phyloP scores from a whole-genome alignment of 495 filamentous ascomycete genomes.

The Penicillium atrosanguineum region DNA sequence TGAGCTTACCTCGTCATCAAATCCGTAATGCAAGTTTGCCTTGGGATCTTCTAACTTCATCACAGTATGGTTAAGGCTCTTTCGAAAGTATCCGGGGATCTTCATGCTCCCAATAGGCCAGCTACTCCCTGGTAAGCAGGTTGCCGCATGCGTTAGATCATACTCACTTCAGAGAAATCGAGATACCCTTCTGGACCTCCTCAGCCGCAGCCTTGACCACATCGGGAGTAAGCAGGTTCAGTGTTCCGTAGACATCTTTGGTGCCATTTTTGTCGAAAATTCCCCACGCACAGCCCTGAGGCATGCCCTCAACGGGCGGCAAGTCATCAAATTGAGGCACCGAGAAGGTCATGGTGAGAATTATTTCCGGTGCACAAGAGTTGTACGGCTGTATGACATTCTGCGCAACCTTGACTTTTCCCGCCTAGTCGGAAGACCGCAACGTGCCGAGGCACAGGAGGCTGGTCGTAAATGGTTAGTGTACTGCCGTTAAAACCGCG shows the following conservation, averaged over 20 bases:
- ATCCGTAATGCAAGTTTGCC: slow-evolving; percentile 23
- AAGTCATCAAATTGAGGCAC: slow-evolving; percentile 56
- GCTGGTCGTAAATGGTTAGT: neutral
- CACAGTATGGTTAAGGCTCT: slow-evolving; percentile 49
- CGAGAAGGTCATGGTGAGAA: slow-evolving; percentile 1
- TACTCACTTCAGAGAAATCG: slow-evolving; percentile 58
- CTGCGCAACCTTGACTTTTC: neutral
- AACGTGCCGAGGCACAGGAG: too few species aligned
- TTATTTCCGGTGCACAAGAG: neutral
- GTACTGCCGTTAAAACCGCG: too few species aligned
- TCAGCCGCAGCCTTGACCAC: slow-evolving; percentile 49
- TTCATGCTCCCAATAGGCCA: slow-evolving; percentile 45
- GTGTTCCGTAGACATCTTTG: slow-evolving; percentile 56
- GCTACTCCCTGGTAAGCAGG: slow-evolving; percentile 9
- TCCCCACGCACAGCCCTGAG: slow-evolving; percentile 65
- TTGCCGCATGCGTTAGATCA: neutral
- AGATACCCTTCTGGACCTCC: slow-evolving; percentile 53
- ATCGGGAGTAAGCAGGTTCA: slow-evolving; percentile 58
- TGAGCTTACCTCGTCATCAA: slow-evolving; percentile 45
- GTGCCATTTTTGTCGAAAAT: slow-evolving; percentile 60
- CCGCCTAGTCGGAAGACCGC: neutral
- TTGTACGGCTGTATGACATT: neutral
- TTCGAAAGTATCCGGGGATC: slow-evolving; percentile 50
- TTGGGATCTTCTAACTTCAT: slow-evolving; percentile 41
- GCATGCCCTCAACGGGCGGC: slow-evolving; percentile 57